phyloP scores from a whole-genome alignment of 768 basidiomycete species.

The Pholiota microspora region DNA sequence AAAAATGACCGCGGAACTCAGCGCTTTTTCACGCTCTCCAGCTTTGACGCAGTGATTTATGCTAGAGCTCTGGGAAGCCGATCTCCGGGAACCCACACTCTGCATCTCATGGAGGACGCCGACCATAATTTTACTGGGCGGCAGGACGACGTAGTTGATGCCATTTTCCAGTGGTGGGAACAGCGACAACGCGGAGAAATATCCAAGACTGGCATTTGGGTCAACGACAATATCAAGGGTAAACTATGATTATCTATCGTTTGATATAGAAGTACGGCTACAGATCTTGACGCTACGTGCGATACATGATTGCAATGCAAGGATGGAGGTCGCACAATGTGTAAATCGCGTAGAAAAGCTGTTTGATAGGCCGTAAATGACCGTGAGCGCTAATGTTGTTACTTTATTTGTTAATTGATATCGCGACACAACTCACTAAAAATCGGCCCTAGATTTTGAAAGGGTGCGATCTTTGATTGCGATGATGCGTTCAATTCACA shows the following conservation, averaged over 20 bases:
- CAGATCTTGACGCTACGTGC: no score
- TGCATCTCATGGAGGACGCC: constrained; percentile 69
- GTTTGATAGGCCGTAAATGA: background rate
- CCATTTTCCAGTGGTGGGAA: constrained; percentile 69
- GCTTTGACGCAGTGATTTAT: constrained; percentile 74
- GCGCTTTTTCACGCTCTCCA: constrained; percentile 23
- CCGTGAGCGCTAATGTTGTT: constrained; percentile 5
- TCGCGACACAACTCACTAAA: background rate
- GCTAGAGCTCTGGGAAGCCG: constrained; percentile 56
- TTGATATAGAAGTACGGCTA: no score
- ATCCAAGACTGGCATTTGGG: constrained; percentile 58
- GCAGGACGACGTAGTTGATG: constrained; percentile 65
- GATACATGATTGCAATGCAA: background rate
- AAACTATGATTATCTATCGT: constrained; percentile 21
- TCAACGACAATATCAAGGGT: constrained; percentile 48
- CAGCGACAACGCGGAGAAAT: constrained; percentile 43
- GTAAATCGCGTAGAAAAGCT: background rate
- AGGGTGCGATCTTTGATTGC: constrained; percentile 5
- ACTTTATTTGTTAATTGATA: constrained; percentile 4
- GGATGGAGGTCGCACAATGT: background rate
- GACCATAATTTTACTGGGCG: constrained; percentile 79
- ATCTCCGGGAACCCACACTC: constrained; percentile 63
- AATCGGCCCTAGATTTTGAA: constrained; percentile 1
- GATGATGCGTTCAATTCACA: constrained; percentile 1
- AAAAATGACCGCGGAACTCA: background rate